These are phyloP conservation scores for Blastomyces emzantsi DNA, from an alignment of 2,329 filamentous ascomycete species.

Conservation along the genomic window DNA sequence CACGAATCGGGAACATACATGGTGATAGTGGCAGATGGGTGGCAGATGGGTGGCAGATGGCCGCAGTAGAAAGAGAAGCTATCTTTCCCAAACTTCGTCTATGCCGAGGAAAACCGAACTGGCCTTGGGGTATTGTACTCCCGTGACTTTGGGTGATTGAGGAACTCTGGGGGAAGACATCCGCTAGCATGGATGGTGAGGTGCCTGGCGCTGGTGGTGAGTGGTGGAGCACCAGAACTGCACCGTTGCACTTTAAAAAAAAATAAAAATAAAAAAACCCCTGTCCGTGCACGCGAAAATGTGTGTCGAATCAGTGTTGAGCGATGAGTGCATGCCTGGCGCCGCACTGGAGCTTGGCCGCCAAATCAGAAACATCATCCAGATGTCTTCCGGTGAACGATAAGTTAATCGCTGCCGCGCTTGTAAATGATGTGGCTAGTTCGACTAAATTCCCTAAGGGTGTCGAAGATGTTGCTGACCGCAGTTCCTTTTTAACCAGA, in stretches of 20 bases:
- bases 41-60: background rate
- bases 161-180: background rate
- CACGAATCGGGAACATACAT: background rate
- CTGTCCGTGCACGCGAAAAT: background rate
- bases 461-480: background rate
- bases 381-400: background rate
- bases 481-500: background rate
- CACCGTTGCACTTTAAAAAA: constrained; percentile 8
- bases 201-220: background rate
- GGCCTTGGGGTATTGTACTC: background rate
- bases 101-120: background rate
- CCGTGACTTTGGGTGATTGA: background rate
- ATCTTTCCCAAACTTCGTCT: background rate
- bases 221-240: background rate
- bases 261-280: background rate
- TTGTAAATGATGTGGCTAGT: background rate
- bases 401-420: background rate
- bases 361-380: background rate
- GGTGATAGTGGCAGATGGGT: background rate
- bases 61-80: background rate
- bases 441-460: background rate
- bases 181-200: too few relatives aligned
- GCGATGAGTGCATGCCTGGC: too few relatives aligned
- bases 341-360: background rate
- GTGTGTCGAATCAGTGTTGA: background rate